phyloP scores from a whole-genome alignment of 371 early-diverging fungal genomes.

The Parasitella parasitica region DNA sequence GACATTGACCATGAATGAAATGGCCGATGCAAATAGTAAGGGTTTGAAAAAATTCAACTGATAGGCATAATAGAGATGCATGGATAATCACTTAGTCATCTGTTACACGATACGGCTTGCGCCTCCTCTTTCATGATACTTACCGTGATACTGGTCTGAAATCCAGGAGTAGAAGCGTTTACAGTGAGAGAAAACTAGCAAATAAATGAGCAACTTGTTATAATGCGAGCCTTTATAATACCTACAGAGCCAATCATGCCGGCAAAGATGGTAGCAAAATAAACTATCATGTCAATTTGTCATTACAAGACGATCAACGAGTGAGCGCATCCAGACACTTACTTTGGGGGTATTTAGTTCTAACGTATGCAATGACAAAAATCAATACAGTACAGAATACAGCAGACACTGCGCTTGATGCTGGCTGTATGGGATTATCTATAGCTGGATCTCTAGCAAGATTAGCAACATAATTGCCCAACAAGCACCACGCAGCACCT shows the following conservation, averaged over 20 bases:
- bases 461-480: slow-evolving; percentile 30
- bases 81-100: background rate
- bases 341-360: slow-evolving; percentile 37
- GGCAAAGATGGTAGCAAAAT: slow-evolving; percentile 35
- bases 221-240: background rate
- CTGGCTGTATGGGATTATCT: slow-evolving; percentile 28
- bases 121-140: background rate
- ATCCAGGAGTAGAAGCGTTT: slow-evolving; percentile 19
- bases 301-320: background rate
- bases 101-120: background rate
- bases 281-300: slow-evolving; percentile 8
- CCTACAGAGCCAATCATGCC: slow-evolving; percentile 34
- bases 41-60: slow-evolving; percentile 41
- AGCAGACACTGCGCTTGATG: slow-evolving; percentile 31
- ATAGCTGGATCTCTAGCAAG: slow-evolving; percentile 29
- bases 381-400: slow-evolving; percentile 29
- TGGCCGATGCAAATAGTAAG: slow-evolving; percentile 27
- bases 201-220: background rate
- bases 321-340: background rate
- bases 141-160: slow-evolving; percentile 26
- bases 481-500: slow-evolving; percentile 19
- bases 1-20: slow-evolving; percentile 28
- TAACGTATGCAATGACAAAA: slow-evolving; percentile 28
- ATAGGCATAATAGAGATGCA: background rate
- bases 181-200: slow-evolving; percentile 32